Evolutionary conservation across 1,284 basidiomycete species (phyloP), one percentile per base, ranked within the genome.

Genomic region (Cutaneotrichosporon mucoides): DNA sequence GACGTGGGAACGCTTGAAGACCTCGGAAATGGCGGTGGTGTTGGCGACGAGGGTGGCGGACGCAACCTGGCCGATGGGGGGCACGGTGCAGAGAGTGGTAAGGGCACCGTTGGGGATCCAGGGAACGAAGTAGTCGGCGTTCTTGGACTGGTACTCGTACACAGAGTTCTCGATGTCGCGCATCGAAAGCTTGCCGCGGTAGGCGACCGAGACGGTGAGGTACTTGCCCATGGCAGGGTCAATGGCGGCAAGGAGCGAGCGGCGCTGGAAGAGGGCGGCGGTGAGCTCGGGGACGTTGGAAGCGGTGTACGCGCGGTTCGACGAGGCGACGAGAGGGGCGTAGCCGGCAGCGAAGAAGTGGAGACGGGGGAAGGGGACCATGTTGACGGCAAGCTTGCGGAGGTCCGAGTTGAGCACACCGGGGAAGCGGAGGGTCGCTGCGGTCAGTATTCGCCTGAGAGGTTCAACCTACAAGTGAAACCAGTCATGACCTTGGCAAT

Each of bases 341-440:
- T 90, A 91, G 62, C 88, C 91, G 37, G 89, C 89, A 79, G 90
- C 89, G 66, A 95, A 83, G 84, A 94, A 95, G 74, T 95, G 92
- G 56, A 95, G 83, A 63, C 92, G 89, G 66, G 92, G 92, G 83
- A 95, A 95, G 0, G 92, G 92, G 56, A 95, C 73, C 74, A 97
- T 84, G 79, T 97, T 98, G 84, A 95, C 88, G 52, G 86, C 89
- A 45, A 98, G 84, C 79, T 97, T 97, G 63, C 93, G 86, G 56
- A 97, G 81, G 75, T 98, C 93, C 56, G 92, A 92, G 76, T 96
- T 96, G 61, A 95, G 82, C 76, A 94, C 90, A 55, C 94, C 94
- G 38, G 93, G 92, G 85, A 96, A 52, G 41, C 38, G 51, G 10
- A 43, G 51, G 51, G 51, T 42, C 36, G 51, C 38, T 42, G 38